Evolutionary conservation across 2,329 filamentous ascomycete genomes (phyloP), one percentile per base, ranked within the genome.

Genomic region (Tolypocladium ophioglossoides): DNA sequence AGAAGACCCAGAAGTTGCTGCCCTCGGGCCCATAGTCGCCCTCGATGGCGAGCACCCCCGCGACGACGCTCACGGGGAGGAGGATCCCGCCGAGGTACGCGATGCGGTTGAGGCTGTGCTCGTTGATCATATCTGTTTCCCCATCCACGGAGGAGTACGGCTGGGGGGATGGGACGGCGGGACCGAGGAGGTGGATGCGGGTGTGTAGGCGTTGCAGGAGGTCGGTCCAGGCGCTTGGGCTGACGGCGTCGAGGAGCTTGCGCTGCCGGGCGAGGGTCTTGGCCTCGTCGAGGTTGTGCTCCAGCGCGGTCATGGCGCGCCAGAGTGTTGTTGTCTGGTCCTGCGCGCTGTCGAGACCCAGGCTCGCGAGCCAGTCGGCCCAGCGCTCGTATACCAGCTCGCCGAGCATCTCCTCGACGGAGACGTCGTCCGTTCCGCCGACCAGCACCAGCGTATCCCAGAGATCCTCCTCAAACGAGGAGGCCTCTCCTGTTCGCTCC

Each of bases 1-100:
- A 79, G 55, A 78, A 79, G 0, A 79, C 68, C 68, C 69, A 79
- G 62, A 78, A 78, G 20, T 63, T 62, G 18, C 57, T 35, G 0
- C 68, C 68, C n/a, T 65, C 68, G 0, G 77, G 75, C 0, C 70
- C 70, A 58, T 72, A 79, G 1, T 68, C 62, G 9, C 72, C 73
- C 32, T 72, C 69, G 64, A 79, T 78, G 16, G 73, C 73, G 16
- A 79, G 65, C 10, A 79, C 68, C 14, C 73, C 69, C 0, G 75
- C 73, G 5, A 79, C 71, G 16, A 79, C 68, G 4, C 73, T 74
- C 20, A 78, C 61, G 2, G 77, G 77, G 1, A 78, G 68, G 6
- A 79, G 64, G 1, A 78, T 61, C 0, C 75, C 77, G 50, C 76
- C 77, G 12, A 79, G 68, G 62, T 79, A 79, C 1, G 73, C 67